Evolutionary conservation across 441 rosid species (phyloP).

Genomic region (Dalechampia spathulata): DNA sequence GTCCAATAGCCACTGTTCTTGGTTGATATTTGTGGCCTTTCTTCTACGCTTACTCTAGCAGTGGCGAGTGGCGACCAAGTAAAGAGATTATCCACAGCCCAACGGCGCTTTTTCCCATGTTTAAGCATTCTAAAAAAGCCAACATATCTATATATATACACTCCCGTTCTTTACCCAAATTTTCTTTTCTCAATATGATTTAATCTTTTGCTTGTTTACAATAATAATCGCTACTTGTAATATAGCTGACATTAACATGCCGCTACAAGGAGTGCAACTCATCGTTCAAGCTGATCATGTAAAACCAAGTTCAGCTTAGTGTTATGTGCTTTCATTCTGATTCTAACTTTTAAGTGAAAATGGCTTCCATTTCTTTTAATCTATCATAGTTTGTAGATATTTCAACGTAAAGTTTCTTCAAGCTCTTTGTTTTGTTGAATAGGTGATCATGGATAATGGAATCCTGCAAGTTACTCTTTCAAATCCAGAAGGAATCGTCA

Average conservation of each 20-base stretch:
- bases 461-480: slow-evolving; percentile 37
- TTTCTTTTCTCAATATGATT: not conserved
- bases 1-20: not conserved
- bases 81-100: slow-evolving; percentile 33
- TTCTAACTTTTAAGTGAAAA: too few relatives aligned
- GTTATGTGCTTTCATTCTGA: too few relatives aligned
- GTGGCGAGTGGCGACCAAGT: slow-evolving; percentile 63
- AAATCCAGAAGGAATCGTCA: slow-evolving; percentile 38
- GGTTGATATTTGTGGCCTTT: slow-evolving; percentile 17
- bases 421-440: too few relatives aligned
- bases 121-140: slow-evolving; percentile 24
- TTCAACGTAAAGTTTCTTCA: too few relatives aligned
- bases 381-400: too few relatives aligned
- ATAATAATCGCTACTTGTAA: not conserved
- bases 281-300: slow-evolving; percentile 57
- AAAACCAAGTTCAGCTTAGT: slow-evolving; percentile 8
- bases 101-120: slow-evolving; percentile 46
- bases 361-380: too few relatives aligned
- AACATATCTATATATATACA: not conserved
- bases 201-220: not conserved
- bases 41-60: slow-evolving; percentile 42
- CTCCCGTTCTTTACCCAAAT: not conserved
- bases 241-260: slow-evolving; percentile 21
- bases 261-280: slow-evolving; percentile 41
- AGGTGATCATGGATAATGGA: slow-evolving; percentile 58